Conservation (phyloP, 805 yeast genomes). For the Candida succiphila region DNA sequence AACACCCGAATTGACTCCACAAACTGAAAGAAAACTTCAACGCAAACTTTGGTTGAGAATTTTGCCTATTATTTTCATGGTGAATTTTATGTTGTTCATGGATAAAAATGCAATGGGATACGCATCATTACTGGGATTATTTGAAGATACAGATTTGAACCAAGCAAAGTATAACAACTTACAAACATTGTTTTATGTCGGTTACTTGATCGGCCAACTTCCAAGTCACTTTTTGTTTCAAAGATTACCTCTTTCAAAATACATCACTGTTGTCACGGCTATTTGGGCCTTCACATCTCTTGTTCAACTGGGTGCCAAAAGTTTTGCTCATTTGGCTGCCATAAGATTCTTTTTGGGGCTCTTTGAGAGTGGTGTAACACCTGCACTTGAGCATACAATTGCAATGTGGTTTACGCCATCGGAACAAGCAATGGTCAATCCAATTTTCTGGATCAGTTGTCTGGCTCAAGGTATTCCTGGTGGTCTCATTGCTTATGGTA, state of each 20-base stretch:
- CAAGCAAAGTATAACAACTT: slow-evolving; percentile 35
- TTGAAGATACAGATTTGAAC: slow-evolving; percentile 33
- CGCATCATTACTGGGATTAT: slow-evolving; percentile 32
- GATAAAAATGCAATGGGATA: slow-evolving; percentile 35
- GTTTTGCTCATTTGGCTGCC: slow-evolving; percentile 35
- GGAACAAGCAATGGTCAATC: slow-evolving; percentile 39
- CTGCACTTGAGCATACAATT: slow-evolving; percentile 36
- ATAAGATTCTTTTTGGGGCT: slow-evolving; percentile 43
- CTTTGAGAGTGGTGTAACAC: slow-evolving; percentile 33
- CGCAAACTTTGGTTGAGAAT: slow-evolving; percentile 13
- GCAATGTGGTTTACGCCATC: slow-evolving; percentile 37
- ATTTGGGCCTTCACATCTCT: slow-evolving; percentile 41
- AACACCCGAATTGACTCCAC: slow-evolving; percentile 10
- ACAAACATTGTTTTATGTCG: slow-evolving; percentile 44
- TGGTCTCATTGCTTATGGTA: slow-evolving; percentile 27
- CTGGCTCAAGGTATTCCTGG: slow-evolving; percentile 37
- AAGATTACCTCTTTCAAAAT: slow-evolving; percentile 29
- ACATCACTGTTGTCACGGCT: slow-evolving; percentile 25
- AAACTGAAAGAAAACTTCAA: slow-evolving; percentile 9
- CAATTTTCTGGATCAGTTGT: slow-evolving; percentile 42
- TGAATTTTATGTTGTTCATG: slow-evolving; percentile 22
- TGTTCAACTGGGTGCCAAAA: slow-evolving; percentile 32
- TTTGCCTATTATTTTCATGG: slow-evolving; percentile 13
- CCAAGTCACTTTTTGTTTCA: slow-evolving; percentile 31
- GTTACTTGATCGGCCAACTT: slow-evolving; percentile 36